Evolutionary conservation across 768 basidiomycete species (phyloP).

Genomic region (Coprinopsis strossmayeri): DNA sequence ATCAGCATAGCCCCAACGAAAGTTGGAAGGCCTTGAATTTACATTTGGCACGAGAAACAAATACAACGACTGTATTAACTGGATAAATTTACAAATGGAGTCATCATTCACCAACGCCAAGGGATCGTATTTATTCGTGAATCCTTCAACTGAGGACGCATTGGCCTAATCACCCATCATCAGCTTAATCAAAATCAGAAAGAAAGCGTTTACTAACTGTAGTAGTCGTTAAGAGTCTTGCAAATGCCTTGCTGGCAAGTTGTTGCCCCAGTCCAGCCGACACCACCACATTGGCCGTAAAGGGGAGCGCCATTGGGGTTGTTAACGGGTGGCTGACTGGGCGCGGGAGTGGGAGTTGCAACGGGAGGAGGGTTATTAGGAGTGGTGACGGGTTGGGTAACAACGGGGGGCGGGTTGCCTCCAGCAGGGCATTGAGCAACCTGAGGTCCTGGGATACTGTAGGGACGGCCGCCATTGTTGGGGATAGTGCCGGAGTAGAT

Average conservation of each 20-base stretch:
- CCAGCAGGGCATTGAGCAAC: constrained; percentile 5
- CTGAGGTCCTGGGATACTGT: constrained; percentile 13
- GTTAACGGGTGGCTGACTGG: neutral
- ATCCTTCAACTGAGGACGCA: no score
- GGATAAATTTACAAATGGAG: no score
- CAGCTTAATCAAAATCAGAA: no score
- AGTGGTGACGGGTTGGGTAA: neutral
- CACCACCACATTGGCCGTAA: constrained; percentile 40
- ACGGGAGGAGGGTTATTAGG: neutral
- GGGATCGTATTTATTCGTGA: no score
- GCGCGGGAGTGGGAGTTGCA: neutral
- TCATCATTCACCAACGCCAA: no score
- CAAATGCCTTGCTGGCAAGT: constrained; percentile 42
- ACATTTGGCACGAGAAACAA: no score
- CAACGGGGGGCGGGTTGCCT: neutral
- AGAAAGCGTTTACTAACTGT: constrained; percentile 2
- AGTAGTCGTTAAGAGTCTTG: constrained; percentile 39
- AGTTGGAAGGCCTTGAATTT: no score
- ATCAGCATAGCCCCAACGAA: no score
- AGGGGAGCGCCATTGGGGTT: neutral
- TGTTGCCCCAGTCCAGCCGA: constrained; percentile 46
- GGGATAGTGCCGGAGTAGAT: constrained; percentile 11
- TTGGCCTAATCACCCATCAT: no score
- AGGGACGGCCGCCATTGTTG: constrained; percentile 8
- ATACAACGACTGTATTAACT: no score